A percentile compares a stretch with the other conserved stretches of the same genome.
Conservation (phyloP, 768 basidiomycete species). For the Pleurotus platypus region DNA sequence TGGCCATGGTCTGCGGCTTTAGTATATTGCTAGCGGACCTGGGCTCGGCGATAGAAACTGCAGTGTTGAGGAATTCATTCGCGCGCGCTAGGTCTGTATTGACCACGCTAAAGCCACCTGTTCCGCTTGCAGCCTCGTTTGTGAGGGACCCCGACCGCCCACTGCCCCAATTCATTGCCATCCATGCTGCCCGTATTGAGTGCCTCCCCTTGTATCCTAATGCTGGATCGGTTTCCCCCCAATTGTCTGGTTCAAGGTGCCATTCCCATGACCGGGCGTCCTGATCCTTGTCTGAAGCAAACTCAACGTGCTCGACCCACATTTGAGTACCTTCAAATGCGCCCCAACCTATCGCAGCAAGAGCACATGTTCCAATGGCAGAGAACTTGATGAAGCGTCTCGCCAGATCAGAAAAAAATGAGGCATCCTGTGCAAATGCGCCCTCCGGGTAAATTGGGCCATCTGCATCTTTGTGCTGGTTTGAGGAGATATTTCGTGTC, state of each 20-base stretch:
- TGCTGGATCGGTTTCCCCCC: conserved; percentile 79
- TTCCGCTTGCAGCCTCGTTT: conserved; percentile 30
- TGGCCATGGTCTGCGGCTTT: conserved; percentile 45
- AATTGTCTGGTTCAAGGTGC: conserved; percentile 58
- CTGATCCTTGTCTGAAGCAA: conserved; percentile 43
- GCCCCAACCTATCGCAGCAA: conserved; percentile 40
- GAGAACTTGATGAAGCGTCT: conserved; percentile 48
- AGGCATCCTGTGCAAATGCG: conserved; percentile 25
- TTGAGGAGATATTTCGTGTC: neutral
- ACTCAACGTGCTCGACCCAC: conserved; percentile 59
- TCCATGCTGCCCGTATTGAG: conserved; percentile 68
- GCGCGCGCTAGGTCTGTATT: conserved; percentile 55
- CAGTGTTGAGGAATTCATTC: conserved; percentile 48
- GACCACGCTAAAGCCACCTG: conserved; percentile 38
- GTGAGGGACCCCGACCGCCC: conserved; percentile 35
- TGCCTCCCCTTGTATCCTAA: conserved; percentile 60
- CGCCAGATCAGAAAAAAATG: conserved; percentile 39
- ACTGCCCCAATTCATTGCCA: conserved; percentile 62
- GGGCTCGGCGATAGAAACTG: conserved; percentile 42
- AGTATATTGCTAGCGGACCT: conserved; percentile 34
- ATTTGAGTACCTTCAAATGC: conserved; percentile 56
- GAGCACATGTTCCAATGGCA: conserved; percentile 36
- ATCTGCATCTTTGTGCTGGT: neutral
- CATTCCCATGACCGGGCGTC: conserved; percentile 63
- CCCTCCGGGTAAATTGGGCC: conserved; percentile 18